Evolutionary conservation across 768 basidiomycete genomes (phyloP).

Genomic region (Mycena polygramma): DNA sequence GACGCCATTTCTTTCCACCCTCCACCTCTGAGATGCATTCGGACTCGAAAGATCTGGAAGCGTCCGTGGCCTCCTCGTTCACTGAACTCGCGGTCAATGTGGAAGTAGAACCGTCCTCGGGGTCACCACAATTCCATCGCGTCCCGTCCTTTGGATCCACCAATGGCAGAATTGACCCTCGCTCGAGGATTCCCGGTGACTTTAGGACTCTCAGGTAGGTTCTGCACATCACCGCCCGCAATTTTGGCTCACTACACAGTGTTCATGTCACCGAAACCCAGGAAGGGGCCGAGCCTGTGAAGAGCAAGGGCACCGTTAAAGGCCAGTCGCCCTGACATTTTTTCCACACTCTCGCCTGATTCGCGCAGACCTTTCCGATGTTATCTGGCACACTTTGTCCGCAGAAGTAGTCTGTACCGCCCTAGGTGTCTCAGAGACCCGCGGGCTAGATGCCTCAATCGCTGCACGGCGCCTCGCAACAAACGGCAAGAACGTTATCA

Average conservation of each 20-base stretch:
- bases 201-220: slow-evolving; percentile 43
- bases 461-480: slow-evolving; percentile 58
- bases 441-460: slow-evolving; percentile 64
- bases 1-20: background rate
- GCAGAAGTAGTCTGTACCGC: slow-evolving; percentile 57
- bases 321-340: slow-evolving; percentile 19
- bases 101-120: background rate
- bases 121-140: slow-evolving; percentile 3
- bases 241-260: slow-evolving; percentile 25
- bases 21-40: background rate
- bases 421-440: slow-evolving; percentile 57
- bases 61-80: background rate
- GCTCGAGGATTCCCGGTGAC: slow-evolving; percentile 40
- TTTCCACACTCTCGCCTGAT: background rate
- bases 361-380: slow-evolving; percentile 50
- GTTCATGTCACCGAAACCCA: slow-evolving; percentile 46
- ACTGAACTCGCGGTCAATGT: background rate
- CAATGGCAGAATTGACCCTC: slow-evolving; percentile 28
- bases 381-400: slow-evolving; percentile 64
- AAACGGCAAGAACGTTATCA: slow-evolving; percentile 65
- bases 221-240: background rate
- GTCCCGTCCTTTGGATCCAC: slow-evolving; percentile 18
- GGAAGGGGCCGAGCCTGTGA: slow-evolving; percentile 28
- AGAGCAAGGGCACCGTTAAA: slow-evolving; percentile 28
- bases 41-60: slow-evolving; percentile 8